A percentile compares a stretch with the other conserved stretches of the same genome.
These are phyloP conservation scores for Brassica carinata DNA, from an alignment of 345 rosid species.

Conservation along the genomic window DNA sequence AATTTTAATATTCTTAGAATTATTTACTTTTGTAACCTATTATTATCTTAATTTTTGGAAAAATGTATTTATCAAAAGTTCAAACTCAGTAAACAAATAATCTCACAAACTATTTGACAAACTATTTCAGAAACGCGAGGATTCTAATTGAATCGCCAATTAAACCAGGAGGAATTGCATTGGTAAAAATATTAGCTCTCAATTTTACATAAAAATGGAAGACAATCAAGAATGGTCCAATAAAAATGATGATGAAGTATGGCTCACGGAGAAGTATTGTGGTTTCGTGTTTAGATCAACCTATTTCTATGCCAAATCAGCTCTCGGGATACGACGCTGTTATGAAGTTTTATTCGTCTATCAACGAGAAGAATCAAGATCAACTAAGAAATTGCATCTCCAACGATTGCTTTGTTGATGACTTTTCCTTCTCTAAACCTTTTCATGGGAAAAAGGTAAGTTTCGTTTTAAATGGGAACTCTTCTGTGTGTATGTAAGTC, in stretches of 20 bases:
- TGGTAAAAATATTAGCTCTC: slow-evolving; percentile 50
- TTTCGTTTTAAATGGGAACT: background rate
- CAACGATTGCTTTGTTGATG: slow-evolving; percentile 60
- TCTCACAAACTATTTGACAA: background rate
- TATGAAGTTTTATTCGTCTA: slow-evolving; percentile 52
- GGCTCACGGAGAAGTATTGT: slow-evolving; percentile 20
- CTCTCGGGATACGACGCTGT: slow-evolving; percentile 48
- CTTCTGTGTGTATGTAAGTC: background rate
- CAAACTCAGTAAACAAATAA: background rate
- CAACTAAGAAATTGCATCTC: slow-evolving; percentile 53
- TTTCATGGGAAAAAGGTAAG: slow-evolving; percentile 66
- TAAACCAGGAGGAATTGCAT: slow-evolving; percentile 72
- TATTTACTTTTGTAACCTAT: background rate
- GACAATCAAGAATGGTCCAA: slow-evolving; percentile 24
- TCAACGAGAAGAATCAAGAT: slow-evolving; percentile 57
- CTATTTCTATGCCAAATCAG: slow-evolving; percentile 1
- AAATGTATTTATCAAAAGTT: background rate
- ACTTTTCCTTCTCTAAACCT: slow-evolving; percentile 65
- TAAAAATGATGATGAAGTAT: background rate
- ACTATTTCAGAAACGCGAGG: slow-evolving; percentile 57
- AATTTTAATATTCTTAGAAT: background rate
- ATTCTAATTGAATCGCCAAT: slow-evolving; percentile 70
- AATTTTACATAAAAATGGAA: background rate
- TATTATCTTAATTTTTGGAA: background rate
- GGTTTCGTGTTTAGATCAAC: slow-evolving; percentile 29